Evolutionary conservation across 2,329 filamentous ascomycete species (phyloP), one percentile per base, ranked within the genome.

Genomic region (Fusarium lateritium): DNA sequence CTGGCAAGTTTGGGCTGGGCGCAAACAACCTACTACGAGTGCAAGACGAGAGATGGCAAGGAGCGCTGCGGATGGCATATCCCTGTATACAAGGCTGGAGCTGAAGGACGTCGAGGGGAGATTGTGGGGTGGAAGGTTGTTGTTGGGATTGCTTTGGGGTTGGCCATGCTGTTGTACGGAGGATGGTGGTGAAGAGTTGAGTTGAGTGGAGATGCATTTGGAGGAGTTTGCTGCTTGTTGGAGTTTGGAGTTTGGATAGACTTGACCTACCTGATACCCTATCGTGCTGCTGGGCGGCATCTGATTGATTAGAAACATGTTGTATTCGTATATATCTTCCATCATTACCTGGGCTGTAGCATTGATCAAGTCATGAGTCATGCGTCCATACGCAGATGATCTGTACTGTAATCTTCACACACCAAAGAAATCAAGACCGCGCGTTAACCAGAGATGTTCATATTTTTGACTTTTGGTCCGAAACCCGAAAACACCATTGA

Each of bases 401-500:
- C 26, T 31, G 28, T 44, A 33, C 47, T 6, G 39, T 4, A 49
- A 49, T 51, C 36, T 59, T 39, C 45, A 43, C 53, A 40, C 46
- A 64, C 22, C 21, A 14, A 31, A 44, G 33, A 53, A 24, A 34
- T 33, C 22, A 53, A 21, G 46, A 57, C 51, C 51, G 45, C 54
- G 46, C 44, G 50, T 31, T 54, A 58, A 65, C 40, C 44, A 71
- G 64, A 67, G 58, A 70, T 65, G 62, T 73, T 65, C 63, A 65
- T 72, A 70, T 65, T 73, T 71, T 69, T 73, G 13, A 76, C 78
- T 64, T 63, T 63, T 59, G 77, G 78, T 78, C 78, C 76, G 77
- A 77, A 79, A 76, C 77, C 79, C 77, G 73, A 80, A 57, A 79
- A 81, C 78, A 80, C 78, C 79, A 75, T 80, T 80, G 75, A 76